Percentiles rank a stretch among this genome's conserved stretches.
Conservation (phyloP, 768 basidiomycete species). For the Lactifluus hygrophoroides region DNA sequence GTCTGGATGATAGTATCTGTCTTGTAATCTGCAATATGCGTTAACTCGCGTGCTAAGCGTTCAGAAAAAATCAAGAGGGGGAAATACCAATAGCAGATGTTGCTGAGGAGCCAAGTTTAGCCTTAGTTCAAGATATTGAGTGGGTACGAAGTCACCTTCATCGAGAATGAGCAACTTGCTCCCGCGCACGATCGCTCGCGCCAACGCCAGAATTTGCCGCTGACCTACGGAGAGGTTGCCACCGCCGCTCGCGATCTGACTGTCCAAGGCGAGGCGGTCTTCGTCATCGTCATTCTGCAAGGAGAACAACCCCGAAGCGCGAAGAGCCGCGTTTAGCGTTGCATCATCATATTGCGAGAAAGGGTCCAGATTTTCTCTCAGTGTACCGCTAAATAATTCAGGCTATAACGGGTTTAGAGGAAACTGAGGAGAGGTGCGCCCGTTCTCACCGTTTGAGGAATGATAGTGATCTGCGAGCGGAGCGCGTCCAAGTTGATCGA, state of each 20-base stretch:
- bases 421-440: not conserved
- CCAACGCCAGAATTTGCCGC: constrained; percentile 50
- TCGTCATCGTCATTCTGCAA: constrained; percentile 33
- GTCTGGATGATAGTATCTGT: constrained; percentile 51
- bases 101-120: constrained; percentile 23
- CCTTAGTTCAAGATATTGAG: not conserved
- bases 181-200: constrained; percentile 47
- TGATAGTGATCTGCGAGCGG: constrained; percentile 47
- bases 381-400: constrained; percentile 45
- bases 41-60: not conserved
- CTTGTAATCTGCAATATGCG: constrained; percentile 37
- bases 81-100: constrained; percentile 37
- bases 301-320: constrained; percentile 38
- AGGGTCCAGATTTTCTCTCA: constrained; percentile 55
- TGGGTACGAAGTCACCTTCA: constrained; percentile 32
- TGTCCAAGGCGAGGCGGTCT: constrained; percentile 37
- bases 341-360: constrained; percentile 48
- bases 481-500: constrained; percentile 45
- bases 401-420: constrained; percentile 27
- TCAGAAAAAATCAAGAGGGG: not conserved
- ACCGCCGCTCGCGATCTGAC: constrained; percentile 36
- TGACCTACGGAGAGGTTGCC: constrained; percentile 48
- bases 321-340: constrained; percentile 40
- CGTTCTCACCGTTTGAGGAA: constrained; percentile 43
- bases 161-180: constrained; percentile 53